phyloP scores from a whole-genome alignment of 1,284 basidiomycete species.

The Fomitopsis schrenkii region DNA sequence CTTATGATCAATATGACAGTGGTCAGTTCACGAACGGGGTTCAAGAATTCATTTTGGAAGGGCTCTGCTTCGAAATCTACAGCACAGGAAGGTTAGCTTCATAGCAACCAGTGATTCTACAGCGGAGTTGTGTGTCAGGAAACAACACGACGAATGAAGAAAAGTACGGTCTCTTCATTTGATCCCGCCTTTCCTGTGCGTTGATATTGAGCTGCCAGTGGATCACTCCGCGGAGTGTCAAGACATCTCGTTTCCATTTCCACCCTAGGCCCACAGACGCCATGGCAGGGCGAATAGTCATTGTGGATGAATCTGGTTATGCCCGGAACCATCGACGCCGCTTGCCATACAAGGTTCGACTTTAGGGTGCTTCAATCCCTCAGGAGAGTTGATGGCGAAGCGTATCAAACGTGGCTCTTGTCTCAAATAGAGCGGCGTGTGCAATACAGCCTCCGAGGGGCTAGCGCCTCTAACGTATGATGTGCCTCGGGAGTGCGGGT shows the following conservation, averaged over 20 bases:
- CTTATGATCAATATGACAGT: too few species aligned
- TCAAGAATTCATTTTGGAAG: too few species aligned
- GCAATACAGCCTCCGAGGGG: neutral
- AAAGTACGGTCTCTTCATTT: neutral
- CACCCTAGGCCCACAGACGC: neutral
- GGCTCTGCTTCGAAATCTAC: too few species aligned
- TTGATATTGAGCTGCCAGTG: too few species aligned
- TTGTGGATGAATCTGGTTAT: neutral
- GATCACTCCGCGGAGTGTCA: neutral
- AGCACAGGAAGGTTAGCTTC: too few species aligned
- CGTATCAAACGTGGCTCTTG: conserved; percentile 1
- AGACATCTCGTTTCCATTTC: neutral
- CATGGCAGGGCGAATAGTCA: neutral
- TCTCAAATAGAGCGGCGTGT: neutral
- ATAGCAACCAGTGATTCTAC: too few species aligned
- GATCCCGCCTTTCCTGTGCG: neutral
- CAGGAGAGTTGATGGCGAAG: neutral
- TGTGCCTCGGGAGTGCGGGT: neutral
- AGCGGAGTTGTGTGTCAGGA: too few species aligned
- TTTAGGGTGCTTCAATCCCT: neutral
- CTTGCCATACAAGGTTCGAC: neutral
- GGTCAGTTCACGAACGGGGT: too few species aligned
- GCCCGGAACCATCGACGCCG: neutral
- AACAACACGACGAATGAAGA: too few species aligned
- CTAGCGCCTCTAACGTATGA: neutral